phyloP scores from a whole-genome alignment of 805 yeast species.

The Pichia pseudocactophila region DNA sequence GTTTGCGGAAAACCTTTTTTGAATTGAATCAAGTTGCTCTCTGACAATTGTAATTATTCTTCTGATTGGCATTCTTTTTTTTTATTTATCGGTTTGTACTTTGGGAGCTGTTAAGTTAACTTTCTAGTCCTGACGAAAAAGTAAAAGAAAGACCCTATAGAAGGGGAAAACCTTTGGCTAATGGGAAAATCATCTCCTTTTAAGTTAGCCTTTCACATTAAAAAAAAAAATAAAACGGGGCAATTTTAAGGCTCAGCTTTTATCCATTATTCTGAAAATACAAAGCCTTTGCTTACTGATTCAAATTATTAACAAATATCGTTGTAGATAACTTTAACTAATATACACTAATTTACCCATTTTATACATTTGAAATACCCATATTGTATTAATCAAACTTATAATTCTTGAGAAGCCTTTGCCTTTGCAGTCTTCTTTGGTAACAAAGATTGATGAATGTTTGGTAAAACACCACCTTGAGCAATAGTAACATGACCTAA shows the following conservation, averaged over 20 bases:
- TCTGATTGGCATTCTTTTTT: constrained; percentile 27
- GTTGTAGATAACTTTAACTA: constrained; percentile 11
- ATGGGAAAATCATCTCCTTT: background rate
- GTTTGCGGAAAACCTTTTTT: constrained; percentile 21
- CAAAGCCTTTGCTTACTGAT: no score
- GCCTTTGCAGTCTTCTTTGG: constrained; percentile 48
- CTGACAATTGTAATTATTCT: constrained; percentile 25
- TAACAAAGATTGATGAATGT: constrained; percentile 87
- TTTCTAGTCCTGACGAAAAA: background rate
- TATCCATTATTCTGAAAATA: no score
- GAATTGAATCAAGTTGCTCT: constrained; percentile 24
- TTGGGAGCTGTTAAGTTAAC: background rate
- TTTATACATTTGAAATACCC: constrained; percentile 7
- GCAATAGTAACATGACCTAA: constrained; percentile 91
- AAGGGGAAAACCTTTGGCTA: no score
- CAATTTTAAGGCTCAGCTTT: background rate
- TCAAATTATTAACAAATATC: constrained; percentile 6
- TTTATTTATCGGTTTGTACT: background rate
- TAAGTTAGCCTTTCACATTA: no score
- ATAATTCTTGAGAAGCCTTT: constrained; percentile 53
- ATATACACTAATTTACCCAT: constrained; percentile 9
- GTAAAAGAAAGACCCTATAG: background rate
- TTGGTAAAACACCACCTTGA: constrained; percentile 99
- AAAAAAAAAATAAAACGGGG: background rate
- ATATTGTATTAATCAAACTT: constrained; percentile 19